These are phyloP conservation scores for Monilinia laxa DNA, from an alignment of 2,329 filamentous ascomycete genomes.

Conservation along the genomic window DNA sequence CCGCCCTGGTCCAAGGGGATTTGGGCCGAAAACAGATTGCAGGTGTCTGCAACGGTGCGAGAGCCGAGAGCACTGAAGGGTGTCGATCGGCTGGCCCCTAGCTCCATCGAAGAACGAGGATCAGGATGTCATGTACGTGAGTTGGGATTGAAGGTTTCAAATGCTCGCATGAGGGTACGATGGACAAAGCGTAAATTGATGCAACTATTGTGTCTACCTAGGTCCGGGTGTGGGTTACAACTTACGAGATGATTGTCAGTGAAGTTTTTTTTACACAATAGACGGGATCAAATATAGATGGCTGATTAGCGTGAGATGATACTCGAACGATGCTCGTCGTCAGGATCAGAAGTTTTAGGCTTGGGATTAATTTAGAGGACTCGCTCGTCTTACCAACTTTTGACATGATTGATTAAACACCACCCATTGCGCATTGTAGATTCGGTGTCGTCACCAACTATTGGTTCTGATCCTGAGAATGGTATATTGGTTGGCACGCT, in stretches of 20 bases:
- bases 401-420: too few relatives aligned
- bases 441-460: background rate
- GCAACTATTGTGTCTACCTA: slow-evolving; percentile 3
- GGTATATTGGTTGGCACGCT: background rate
- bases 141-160: slow-evolving; percentile 12
- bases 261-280: background rate
- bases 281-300: background rate
- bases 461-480: background rate
- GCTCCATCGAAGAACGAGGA: slow-evolving; percentile 26
- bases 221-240: background rate
- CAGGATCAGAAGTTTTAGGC: background rate
- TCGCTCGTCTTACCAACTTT: too few relatives aligned
- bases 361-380: background rate
- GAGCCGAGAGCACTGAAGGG: slow-evolving; percentile 16
- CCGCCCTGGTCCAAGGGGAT: slow-evolving; percentile 16
- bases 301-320: slow-evolving; percentile 11
- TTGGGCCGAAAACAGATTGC: slow-evolving; percentile 28
- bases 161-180: slow-evolving; percentile 15
- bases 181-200: slow-evolving; percentile 9
- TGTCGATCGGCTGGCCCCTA: slow-evolving; percentile 8
- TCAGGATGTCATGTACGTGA: background rate
- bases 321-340: slow-evolving; percentile 5
- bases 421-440: background rate
- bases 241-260: background rate
- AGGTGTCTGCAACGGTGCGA: slow-evolving; percentile 31